These are phyloP conservation scores for Teunomyces kruisii DNA, from an alignment of 805 yeast genomes.

Conservation along the genomic window DNA sequence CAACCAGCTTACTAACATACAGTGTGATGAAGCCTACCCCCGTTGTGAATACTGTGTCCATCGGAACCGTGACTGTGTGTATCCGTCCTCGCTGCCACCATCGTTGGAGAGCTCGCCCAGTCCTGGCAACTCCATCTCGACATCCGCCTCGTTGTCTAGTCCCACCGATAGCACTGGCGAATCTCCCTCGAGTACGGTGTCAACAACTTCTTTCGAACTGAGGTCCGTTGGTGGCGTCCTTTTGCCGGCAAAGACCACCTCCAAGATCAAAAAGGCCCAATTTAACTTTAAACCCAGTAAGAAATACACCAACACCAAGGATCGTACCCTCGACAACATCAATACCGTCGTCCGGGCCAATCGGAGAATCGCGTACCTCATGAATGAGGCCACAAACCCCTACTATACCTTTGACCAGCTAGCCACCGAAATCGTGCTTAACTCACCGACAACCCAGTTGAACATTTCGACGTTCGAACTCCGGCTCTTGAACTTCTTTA, in stretches of 20 bases:
- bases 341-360: neutral
- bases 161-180: neutral
- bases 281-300: neutral
- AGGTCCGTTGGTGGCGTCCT: neutral
- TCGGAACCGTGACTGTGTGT: conserved; percentile 24
- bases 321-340: neutral
- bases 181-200: neutral
- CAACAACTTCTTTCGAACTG: neutral
- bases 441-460: conserved; percentile 19
- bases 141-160: neutral
- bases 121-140: neutral
- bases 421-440: conserved; percentile 7
- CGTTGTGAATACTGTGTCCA: conserved; percentile 33
- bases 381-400: neutral
- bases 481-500: conserved; percentile 28
- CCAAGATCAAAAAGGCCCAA: neutral
- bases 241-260: neutral
- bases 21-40: conserved; percentile 35
- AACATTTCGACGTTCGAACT: conserved; percentile 21
- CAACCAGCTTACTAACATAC: conserved; percentile 13
- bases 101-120: neutral
- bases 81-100: conserved; percentile 11
- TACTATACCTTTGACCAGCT: conserved; percentile 5
- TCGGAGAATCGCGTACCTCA: neutral
- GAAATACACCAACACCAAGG: neutral